Evolutionary conservation across 345 rosid species (phyloP).

Genomic region (Brassica cretica): DNA sequence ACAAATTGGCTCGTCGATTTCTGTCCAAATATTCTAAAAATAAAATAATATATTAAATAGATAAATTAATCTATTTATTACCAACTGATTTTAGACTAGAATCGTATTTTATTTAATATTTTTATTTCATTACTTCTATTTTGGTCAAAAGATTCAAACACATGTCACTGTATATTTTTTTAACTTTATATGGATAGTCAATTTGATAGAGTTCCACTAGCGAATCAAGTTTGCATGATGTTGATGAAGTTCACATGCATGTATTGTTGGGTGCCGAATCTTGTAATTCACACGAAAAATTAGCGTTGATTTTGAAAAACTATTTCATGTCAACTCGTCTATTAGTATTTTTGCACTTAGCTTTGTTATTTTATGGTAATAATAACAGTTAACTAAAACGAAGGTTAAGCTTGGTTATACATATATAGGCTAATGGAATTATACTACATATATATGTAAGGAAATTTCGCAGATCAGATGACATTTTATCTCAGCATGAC

Average conservation of each 20-base stretch:
- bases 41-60: not conserved
- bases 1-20: too few relatives aligned
- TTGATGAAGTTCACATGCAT: not conserved
- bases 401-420: not conserved
- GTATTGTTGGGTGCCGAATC: not conserved
- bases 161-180: not conserved
- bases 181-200: constrained; percentile 1
- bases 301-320: not conserved
- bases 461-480: not conserved
- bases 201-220: constrained; percentile 17
- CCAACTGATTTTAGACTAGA: not conserved
- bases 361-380: not conserved
- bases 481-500: not conserved
- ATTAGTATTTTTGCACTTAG: not conserved
- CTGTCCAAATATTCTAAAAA: not conserved
- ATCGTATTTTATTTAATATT: not conserved
- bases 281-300: constrained; percentile 2
- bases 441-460: not conserved
- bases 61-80: not conserved
- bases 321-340: constrained; percentile 9
- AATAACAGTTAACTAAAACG: not conserved
- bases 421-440: not conserved
- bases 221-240: not conserved
- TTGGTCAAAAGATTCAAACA: not conserved
- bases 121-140: not conserved